Evolutionary conservation across 2,329 filamentous ascomycete species (phyloP), one percentile per base, ranked within the genome.

Genomic region (Cadophora sp.): DNA sequence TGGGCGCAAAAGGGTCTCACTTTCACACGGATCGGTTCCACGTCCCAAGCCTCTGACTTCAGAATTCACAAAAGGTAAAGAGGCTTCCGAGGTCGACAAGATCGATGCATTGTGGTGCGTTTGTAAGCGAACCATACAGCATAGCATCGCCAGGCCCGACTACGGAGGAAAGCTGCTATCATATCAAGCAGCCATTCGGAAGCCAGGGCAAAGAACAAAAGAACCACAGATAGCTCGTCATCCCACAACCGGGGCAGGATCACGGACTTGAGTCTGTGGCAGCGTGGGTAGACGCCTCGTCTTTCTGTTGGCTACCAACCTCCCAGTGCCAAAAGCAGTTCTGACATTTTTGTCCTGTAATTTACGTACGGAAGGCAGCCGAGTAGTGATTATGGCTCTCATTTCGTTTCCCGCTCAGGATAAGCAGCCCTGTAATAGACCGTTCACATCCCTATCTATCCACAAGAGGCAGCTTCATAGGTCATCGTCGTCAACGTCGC

Each of bases 11-110:
- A 31, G 61, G 58, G 65, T 68, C 67, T 67, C 56, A 62, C 64
- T 69, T 69, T 69, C 67, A 69, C 60, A 68, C 66, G 62, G 64
- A 64, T 70, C 64, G 61, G 65, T 2, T 58, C 16, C 29, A 58
- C 37, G 19, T 5, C 29, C 31, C 29, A 37, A 58, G 19, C 8
- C 55, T 58, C 53, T n/a, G 22, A 19, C 3, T 16, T 37, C 31
- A 40, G 16, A 16, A 5, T 11, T 34, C 40, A 43, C 12, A 3
- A 19, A 16, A 37, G n/a, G n/a, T 24, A 22, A 27, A 34, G 51
- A 55, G 22, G 48, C 48, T 26, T 51, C 24, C 48, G 48, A 51
- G 14, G 7, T 37, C 55, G 37, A 29, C 7, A 58, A 37, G 55
- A 37, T 43, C 34, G 31, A 37, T 58, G 31, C n/a, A 24, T 37